Evolutionary conservation across 148 eudicot species (phyloP), one percentile per base, ranked within the genome.

Genomic region (Heliamphora exappendiculata): DNA sequence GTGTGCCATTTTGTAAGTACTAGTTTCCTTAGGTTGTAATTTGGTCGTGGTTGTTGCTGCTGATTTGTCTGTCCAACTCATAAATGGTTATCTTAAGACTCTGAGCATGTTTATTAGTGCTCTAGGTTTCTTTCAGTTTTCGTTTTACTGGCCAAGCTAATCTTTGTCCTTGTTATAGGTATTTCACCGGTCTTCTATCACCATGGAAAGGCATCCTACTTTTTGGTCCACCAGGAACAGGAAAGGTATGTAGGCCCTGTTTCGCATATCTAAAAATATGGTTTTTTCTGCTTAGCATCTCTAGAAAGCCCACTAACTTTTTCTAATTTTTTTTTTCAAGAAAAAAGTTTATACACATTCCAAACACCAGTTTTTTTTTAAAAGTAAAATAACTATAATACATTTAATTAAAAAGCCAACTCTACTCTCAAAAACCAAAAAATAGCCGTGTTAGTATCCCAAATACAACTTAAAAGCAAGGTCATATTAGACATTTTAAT

Each of bases 151-250:
- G 69, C 29, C 13, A 39, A 45, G 19, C 41, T 47, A 73, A 45
- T 54, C 74, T 68, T 75, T 71, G 39, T 67, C 54, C 42, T 73
- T 36, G 58, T 76, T 81, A n/a, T 72, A 93, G 98, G 90, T 93
- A 93, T 84, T 93, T 93, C 78, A 93, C 94, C 72, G 98, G 98
- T 81, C 85, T 93, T 75, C 75, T 93, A 70, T 86, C 98, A 51
- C 98, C 98, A 67, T 94, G 98, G 98, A 94, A 94, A 86, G 98
- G 98, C 12, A 94, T 94, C 82, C 96, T 94, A 73, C 88, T 94
- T 39, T 94, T 94, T 77, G 98, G 98, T 36, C 98, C 98, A 78
- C 98, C 97, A 72, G 98, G 98, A 84, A 94, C 98, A 0, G 98
- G 98, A 82, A 94, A 94, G 90, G 98, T 94, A 79, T 73, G 86